A percentile compares a stretch with the other conserved stretches of the same genome.
phyloP scores from a whole-genome alignment of 495 filamentous ascomycete genomes.

The Aspergillus steynii region DNA sequence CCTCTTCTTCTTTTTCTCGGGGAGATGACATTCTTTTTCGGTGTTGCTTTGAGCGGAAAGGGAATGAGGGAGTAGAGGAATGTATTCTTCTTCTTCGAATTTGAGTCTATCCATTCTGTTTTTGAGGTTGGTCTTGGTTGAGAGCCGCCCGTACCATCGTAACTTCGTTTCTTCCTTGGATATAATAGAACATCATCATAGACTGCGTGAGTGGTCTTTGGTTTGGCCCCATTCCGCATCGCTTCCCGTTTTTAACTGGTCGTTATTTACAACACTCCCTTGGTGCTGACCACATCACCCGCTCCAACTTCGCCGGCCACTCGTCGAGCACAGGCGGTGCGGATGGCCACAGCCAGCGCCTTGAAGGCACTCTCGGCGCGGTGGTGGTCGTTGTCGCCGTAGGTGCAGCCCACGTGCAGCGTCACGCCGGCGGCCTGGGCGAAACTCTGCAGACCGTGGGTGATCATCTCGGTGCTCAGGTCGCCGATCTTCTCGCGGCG shows the following conservation, averaged over 20 bases:
- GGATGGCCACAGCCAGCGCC: constrained; percentile 83
- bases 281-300: constrained; percentile 92
- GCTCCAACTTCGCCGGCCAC: constrained; percentile 73
- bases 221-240: background rate
- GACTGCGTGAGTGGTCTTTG: background rate
- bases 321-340: constrained; percentile 69
- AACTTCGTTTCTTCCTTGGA: constrained; percentile 9
- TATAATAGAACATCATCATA: background rate
- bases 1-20: background rate
- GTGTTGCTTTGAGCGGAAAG: background rate
- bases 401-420: constrained; percentile 85
- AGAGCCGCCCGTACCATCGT: constrained; percentile 3
- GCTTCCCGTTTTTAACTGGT: background rate
- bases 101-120: background rate
- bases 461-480: constrained; percentile 93
- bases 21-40: background rate
- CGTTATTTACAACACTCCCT: constrained; percentile 68
- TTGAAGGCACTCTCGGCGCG: constrained; percentile 97
- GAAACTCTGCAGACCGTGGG: constrained; percentile 92
- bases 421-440: constrained; percentile 89
- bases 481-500: constrained; percentile 90
- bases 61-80: background rate
- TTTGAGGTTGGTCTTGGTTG: background rate
- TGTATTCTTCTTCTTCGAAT: constrained; percentile 9
- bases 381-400: constrained; percentile 94